Percentiles rank a stretch among this genome's conserved stretches.
Evolutionary conservation across 176 grass and related monocot genomes (phyloP).

Genomic region (Oryza rufipogon): DNA sequence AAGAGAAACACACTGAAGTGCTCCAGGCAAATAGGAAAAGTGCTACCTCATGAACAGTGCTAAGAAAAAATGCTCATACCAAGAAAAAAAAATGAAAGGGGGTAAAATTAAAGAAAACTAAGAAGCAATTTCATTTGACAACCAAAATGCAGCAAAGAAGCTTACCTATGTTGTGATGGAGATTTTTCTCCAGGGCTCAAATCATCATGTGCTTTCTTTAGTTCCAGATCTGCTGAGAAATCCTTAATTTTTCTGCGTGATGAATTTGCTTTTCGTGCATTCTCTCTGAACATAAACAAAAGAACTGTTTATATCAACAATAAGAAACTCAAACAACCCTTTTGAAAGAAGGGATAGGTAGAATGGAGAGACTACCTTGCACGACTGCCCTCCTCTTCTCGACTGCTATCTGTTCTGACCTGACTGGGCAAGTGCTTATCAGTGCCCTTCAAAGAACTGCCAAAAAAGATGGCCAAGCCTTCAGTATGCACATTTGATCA

Average conservation of each 20-base stretch:
- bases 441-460: slow-evolving; percentile 54
- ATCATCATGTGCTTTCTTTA: slow-evolving; percentile 36
- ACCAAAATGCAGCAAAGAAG: background rate
- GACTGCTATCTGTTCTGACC: slow-evolving; percentile 51
- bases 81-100: background rate
- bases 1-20: background rate
- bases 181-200: slow-evolving; percentile 50
- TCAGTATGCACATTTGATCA: slow-evolving; percentile 7
- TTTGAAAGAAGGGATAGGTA: slow-evolving; percentile 12
- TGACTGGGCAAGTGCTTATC: slow-evolving; percentile 44
- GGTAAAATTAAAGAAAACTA: slow-evolving; percentile 19
- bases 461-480: slow-evolving; percentile 30
- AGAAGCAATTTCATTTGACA: slow-evolving; percentile 11
- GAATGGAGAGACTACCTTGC: slow-evolving; percentile 54
- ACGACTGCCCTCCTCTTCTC: slow-evolving; percentile 53
- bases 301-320: background rate
- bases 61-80: background rate
- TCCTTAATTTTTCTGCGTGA: slow-evolving; percentile 64
- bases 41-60: background rate
- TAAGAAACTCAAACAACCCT: background rate
- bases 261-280: slow-evolving; percentile 50
- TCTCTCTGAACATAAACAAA: slow-evolving; percentile 40
- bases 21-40: background rate
- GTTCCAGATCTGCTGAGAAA: slow-evolving; percentile 31
- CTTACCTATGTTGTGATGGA: slow-evolving; percentile 46